Percentiles rank a stretch among this genome's conserved stretches.
These are phyloP conservation scores for Elsinoe australis DNA, from an alignment of 2,329 filamentous ascomycete species.

Conservation along the genomic window DNA sequence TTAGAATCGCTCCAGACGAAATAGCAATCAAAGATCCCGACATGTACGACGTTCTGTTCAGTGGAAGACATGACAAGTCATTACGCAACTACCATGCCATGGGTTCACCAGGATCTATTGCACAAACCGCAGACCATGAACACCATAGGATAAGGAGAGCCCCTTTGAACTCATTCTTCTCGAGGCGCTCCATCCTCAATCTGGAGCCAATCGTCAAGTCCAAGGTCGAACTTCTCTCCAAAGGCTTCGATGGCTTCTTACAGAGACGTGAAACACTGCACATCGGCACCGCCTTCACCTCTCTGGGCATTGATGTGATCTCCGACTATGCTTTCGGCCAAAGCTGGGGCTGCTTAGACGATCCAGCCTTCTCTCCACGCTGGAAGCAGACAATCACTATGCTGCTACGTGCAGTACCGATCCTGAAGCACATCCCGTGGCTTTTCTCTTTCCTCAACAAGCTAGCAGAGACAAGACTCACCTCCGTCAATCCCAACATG, in stretches of 20 bases:
- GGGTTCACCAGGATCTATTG: conserved; percentile 1
- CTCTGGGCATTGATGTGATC: neutral
- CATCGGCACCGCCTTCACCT: conserved; percentile 1
- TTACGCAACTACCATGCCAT: conserved; percentile 6
- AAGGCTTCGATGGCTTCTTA: neutral
- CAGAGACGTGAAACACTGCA: neutral
- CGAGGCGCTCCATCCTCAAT: conserved; percentile 20
- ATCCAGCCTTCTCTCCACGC: neutral
- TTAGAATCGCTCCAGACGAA: conserved; percentile 36
- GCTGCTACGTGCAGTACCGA: neutral
- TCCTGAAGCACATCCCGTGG: conserved; percentile 1
- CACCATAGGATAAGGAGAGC: conserved; percentile 37
- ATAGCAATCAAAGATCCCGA: conserved; percentile 36
- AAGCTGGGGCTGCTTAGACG: conserved; percentile 6
- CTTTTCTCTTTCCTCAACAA: neutral
- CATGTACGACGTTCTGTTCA: conserved; percentile 25
- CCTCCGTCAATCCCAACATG: neutral
- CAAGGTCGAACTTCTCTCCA: neutral
- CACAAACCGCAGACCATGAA: conserved; percentile 33
- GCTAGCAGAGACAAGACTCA: neutral
- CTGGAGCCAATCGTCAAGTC: conserved; percentile 6
- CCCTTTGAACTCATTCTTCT: conserved; percentile 40
- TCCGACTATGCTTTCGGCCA: conserved; percentile 6
- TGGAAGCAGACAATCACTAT: neutral
- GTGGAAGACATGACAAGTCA: neutral